These are phyloP conservation scores for Wickerhamiella australiensis DNA, from an alignment of 805 yeast genomes.

Conservation along the genomic window DNA sequence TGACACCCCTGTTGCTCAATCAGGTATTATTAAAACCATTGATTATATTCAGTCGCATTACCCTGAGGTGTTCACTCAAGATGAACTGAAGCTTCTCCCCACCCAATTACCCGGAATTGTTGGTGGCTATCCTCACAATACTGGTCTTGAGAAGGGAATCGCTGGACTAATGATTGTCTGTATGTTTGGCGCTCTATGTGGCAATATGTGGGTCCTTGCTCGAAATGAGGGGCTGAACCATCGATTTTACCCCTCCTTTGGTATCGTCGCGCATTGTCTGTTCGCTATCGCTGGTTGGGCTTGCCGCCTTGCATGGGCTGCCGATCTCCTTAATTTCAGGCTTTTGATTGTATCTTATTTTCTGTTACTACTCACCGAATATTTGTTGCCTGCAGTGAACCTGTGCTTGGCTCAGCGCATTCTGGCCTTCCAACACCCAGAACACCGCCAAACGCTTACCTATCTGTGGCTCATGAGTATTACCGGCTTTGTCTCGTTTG, in stretches of 20 bases:
- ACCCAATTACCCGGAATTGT: conserved; percentile 4
- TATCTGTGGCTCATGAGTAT: not conserved
- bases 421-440: not conserved
- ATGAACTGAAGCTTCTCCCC: not conserved
- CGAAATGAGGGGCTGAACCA: not conserved
- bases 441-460: not conserved
- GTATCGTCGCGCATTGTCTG: not conserved
- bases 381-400: not conserved
- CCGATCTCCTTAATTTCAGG: not conserved
- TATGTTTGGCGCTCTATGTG: not conserved
- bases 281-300: conserved; percentile 1
- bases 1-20: not conserved
- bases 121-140: conserved; percentile 3
- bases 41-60: not conserved
- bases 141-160: not conserved
- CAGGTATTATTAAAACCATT: not conserved
- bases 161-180: not conserved
- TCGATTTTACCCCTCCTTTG: not conserved
- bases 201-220: not conserved
- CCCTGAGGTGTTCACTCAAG: not conserved
- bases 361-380: not conserved
- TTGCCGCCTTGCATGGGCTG: conserved; percentile 4
- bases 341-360: not conserved
- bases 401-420: not conserved
- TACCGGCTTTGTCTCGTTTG: not conserved